Evolutionary conservation across 352 stramenopile species (phyloP).

Genomic region (Pythium rishiriense): DNA sequence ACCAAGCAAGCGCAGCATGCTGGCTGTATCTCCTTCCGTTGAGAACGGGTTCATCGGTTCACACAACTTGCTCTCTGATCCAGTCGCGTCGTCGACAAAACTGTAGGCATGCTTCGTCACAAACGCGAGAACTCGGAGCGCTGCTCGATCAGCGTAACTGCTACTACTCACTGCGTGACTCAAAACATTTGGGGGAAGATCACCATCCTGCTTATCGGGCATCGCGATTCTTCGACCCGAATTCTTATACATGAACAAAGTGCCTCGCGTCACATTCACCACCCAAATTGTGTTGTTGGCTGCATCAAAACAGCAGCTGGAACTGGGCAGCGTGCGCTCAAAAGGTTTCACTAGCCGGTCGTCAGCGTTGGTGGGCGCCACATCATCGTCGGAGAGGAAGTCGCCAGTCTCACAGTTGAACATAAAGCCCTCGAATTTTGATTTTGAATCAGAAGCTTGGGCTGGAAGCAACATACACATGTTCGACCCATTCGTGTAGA

Average conservation of each 20-base stretch:
- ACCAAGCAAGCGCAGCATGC: not conserved
- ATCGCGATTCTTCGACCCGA: slow-evolving; percentile 12
- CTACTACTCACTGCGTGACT: not conserved
- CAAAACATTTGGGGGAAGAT: not conserved
- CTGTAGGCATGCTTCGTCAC: slow-evolving; percentile 3
- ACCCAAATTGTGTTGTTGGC: slow-evolving; percentile 33
- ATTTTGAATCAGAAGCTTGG: slow-evolving; percentile 1
- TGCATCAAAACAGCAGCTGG: slow-evolving; percentile 47
- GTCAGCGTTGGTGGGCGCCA: not conserved
- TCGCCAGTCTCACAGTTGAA: slow-evolving; percentile 52
- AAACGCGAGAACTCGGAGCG: slow-evolving; percentile 17
- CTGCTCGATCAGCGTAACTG: not conserved
- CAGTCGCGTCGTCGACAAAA: not conserved
- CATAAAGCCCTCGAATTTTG: slow-evolving; percentile 40
- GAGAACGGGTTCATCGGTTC: not conserved
- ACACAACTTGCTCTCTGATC: not conserved
- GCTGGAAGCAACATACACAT: slow-evolving; percentile 35
- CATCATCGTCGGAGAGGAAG: slow-evolving; percentile 1
- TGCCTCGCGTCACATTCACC: slow-evolving; percentile 22
- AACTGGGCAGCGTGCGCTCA: slow-evolving; percentile 27
- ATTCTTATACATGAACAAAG: slow-evolving; percentile 29
- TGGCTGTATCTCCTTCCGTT: not conserved
- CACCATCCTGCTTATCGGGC: not conserved
- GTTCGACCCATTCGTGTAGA: slow-evolving; percentile 44
- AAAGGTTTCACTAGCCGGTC: slow-evolving; percentile 27